These are phyloP conservation scores for Phtheirospermum japonicum DNA, from an alignment of 257 asterid genomes.

Conservation along the genomic window DNA sequence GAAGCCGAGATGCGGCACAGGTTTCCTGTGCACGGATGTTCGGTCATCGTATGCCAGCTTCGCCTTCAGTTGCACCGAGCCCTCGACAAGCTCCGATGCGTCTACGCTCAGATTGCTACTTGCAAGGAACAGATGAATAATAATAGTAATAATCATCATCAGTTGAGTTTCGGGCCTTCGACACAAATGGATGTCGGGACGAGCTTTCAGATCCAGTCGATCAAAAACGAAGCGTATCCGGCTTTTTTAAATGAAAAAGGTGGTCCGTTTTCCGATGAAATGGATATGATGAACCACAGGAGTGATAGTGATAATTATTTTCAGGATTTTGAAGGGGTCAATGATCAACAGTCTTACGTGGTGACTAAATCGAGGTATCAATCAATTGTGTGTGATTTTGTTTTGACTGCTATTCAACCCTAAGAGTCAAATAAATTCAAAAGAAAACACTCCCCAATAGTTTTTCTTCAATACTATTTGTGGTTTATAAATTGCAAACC, in stretches of 20 bases:
- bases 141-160: background rate
- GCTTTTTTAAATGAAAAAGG: constrained; percentile 4
- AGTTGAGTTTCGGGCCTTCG: background rate
- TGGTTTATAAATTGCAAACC: no score
- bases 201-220: background rate
- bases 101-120: constrained; percentile 29
- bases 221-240: constrained; percentile 14
- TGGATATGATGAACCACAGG: background rate
- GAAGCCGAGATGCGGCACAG: constrained; percentile 57
- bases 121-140: constrained; percentile 26
- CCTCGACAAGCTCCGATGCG: constrained; percentile 30
- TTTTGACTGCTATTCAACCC: constrained; percentile 22
- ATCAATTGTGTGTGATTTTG: no score
- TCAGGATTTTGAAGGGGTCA: constrained; percentile 27
- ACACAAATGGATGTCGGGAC: constrained; percentile 19
- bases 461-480: no score
- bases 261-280: no score
- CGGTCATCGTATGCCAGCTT: constrained; percentile 35
- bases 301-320: background rate
- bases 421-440: constrained; percentile 20
- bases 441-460: no score
- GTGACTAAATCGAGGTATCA: constrained; percentile 25
- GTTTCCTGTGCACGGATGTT: constrained; percentile 55
- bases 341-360: constrained; percentile 41
- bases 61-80: constrained; percentile 25